Evolutionary conservation across 306 rosid species (phyloP).

Genomic region (Potentilla sterilis): DNA sequence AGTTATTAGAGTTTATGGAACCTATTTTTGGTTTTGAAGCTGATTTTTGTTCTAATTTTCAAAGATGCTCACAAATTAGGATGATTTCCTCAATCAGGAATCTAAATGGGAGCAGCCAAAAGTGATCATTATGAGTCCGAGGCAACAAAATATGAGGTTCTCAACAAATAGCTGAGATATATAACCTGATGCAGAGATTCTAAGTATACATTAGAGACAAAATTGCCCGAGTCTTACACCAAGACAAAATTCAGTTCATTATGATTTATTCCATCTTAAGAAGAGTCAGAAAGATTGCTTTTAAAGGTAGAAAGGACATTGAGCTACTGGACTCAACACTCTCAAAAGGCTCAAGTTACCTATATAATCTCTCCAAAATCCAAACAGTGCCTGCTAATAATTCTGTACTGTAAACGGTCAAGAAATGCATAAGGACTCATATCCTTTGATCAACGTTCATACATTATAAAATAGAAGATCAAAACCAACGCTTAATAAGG

Average conservation of each 20-base stretch:
- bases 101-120: background rate
- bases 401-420: constrained; percentile 6
- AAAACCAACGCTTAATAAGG: background rate
- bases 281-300: background rate
- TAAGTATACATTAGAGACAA: background rate
- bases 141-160: background rate
- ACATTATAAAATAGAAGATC: background rate
- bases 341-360: background rate
- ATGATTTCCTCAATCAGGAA: background rate
- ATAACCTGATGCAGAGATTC: background rate
- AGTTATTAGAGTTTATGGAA: background rate
- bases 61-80: background rate
- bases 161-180: background rate
- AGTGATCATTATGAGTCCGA: background rate
- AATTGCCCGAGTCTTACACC: background rate
- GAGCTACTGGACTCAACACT: background rate
- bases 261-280: background rate
- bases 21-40: background rate
- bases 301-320: background rate
- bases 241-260: background rate
- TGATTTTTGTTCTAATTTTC: background rate
- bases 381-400: background rate
- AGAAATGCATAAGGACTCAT: background rate
- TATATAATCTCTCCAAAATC: background rate
- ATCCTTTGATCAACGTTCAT: background rate